Conservation (phyloP, 1,284 basidiomycete species). For the Irpex lacteus region DNA sequence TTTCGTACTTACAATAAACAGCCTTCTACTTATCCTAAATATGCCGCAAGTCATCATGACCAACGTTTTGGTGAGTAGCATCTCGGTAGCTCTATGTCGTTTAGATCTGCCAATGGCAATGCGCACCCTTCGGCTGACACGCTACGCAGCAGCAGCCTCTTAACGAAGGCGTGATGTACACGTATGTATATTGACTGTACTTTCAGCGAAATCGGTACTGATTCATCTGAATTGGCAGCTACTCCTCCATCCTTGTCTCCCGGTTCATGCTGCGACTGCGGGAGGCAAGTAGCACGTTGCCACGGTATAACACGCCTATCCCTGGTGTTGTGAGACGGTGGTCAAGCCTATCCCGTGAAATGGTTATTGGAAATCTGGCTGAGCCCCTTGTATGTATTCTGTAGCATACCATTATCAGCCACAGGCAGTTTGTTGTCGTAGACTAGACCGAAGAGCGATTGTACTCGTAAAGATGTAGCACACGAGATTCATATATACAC, state of each 20-base stretch:
- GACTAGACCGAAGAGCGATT: not conserved
- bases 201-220: not conserved
- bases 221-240: not conserved
- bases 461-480: no score
- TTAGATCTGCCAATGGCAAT: not conserved
- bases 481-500: no score
- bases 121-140: not conserved
- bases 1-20: not conserved
- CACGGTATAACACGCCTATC: not conserved
- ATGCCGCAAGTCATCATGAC: not conserved
- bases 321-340: not conserved
- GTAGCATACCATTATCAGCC: not conserved
- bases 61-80: not conserved
- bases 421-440: not conserved
- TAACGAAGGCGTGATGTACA: not conserved
- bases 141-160: not conserved
- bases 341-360: not conserved
- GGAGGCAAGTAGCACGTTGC: not conserved
- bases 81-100: not conserved
- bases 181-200: not conserved
- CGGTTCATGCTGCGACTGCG: conserved; percentile 1
- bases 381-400: not conserved
- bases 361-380: not conserved
- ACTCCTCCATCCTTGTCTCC: not conserved
- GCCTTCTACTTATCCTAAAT: not conserved